A percentile compares a stretch with the other conserved stretches of the same genome.
phyloP scores from a whole-genome alignment of 2,329 filamentous ascomycete genomes.

The Sarocladium brachiariae region DNA sequence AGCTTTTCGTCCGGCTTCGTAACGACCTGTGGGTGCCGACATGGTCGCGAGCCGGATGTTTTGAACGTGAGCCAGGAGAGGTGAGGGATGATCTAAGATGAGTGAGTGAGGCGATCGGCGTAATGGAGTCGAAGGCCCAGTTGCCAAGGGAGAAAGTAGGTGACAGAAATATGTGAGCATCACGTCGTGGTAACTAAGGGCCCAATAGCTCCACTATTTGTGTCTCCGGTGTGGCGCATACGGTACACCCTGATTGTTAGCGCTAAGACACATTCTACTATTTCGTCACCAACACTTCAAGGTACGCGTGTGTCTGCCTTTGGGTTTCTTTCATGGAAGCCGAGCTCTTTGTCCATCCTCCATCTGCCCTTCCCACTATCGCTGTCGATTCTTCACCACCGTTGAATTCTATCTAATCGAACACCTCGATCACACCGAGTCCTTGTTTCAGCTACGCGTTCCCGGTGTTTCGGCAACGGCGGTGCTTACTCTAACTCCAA shows the following conservation, averaged over 20 bases:
- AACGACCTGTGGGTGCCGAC: background rate
- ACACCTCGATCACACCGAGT: background rate
- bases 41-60: background rate
- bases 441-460: no score
- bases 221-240: background rate
- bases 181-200: no score
- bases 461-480: background rate
- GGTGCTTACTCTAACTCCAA: background rate
- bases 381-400: background rate
- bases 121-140: background rate
- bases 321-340: background rate
- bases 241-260: no score
- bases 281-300: background rate
- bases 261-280: no score
- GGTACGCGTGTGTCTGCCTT: background rate
- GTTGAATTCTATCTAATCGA: background rate
- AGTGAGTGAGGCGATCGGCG: background rate
- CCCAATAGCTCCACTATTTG: no score
- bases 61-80: no score
- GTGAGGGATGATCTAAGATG: background rate
- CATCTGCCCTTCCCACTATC: background rate
- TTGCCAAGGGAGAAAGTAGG: background rate
- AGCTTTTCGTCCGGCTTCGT: background rate
- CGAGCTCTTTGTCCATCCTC: slow-evolving; percentile 1
- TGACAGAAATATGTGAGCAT: background rate